Evolutionary conservation across 306 rosid species (phyloP).

Genomic region (Crotalaria pallida): DNA sequence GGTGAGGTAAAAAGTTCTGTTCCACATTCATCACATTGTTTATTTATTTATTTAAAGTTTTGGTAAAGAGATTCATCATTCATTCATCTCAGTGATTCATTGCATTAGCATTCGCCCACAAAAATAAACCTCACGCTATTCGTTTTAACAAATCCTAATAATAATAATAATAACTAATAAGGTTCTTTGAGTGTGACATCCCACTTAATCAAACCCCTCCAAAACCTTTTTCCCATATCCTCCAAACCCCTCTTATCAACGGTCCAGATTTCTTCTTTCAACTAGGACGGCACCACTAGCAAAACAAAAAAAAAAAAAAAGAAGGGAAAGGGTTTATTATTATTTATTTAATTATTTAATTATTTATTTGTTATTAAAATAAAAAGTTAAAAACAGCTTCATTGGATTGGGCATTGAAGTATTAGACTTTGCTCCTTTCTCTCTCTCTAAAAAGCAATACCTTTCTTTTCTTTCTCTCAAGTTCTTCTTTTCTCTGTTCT

Average conservation of each 20-base stretch:
- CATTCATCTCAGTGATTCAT: too few relatives aligned
- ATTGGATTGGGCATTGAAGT: conserved; percentile 16
- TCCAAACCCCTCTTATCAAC: conserved; percentile 23
- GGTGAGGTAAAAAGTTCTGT: too few relatives aligned
- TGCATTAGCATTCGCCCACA: too few relatives aligned
- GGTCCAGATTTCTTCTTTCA: conserved; percentile 23
- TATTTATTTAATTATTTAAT: too few relatives aligned
- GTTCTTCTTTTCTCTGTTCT: conserved; percentile 24
- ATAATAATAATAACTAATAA: background rate
- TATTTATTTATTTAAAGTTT: too few relatives aligned
- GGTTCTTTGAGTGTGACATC: conserved; percentile 38
- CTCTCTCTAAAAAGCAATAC: conserved; percentile 16
- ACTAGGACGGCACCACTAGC: conserved; percentile 41
- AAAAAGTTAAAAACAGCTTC: background rate
- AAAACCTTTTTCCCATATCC: background rate
- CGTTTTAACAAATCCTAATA: too few relatives aligned
- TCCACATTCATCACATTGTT: too few relatives aligned
- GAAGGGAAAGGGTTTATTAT: background rate
- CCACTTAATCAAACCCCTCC: conserved; percentile 31
- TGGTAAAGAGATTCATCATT: too few relatives aligned
- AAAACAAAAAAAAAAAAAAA: background rate
- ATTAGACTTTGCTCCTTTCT: conserved; percentile 37
- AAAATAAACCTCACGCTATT: too few relatives aligned
- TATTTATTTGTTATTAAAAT: too few relatives aligned
- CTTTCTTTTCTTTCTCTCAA: conserved; percentile 19